A percentile compares a stretch with the other conserved stretches of the same genome.
Evolutionary conservation across 176 grass and related monocot genomes (phyloP).

Genomic region (Carex cristatella): DNA sequence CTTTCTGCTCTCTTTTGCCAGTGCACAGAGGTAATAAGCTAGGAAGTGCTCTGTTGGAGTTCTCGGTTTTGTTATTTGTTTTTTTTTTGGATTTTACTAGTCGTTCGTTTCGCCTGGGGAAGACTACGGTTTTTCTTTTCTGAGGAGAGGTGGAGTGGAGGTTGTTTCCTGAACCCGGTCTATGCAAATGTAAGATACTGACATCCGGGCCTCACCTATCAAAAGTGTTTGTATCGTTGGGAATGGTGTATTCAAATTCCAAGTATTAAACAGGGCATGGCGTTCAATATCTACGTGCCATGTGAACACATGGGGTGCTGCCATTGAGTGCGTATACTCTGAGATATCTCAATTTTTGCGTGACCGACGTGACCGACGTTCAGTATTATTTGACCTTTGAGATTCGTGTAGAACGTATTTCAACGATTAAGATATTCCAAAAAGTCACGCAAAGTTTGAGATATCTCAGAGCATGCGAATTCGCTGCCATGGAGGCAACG

Average conservation of each 20-base stretch:
- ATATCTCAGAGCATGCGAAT: no score
- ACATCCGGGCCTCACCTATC: background rate
- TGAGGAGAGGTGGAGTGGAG: background rate
- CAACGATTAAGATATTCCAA: no score
- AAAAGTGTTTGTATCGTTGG: background rate
- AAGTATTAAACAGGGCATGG: background rate
- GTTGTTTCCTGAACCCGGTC: background rate
- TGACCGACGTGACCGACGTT: no score
- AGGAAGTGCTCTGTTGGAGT: background rate
- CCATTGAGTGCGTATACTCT: background rate
- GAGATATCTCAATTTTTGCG: no score
- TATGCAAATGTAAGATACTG: background rate
- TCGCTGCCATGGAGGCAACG: slow-evolving; percentile 8
- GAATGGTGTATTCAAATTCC: background rate
- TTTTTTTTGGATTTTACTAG: slow-evolving; percentile 1
- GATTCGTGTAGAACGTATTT: no score
- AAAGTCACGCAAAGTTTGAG: no score
- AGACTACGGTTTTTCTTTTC: slow-evolving; percentile 18
- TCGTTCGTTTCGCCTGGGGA: slow-evolving; percentile 19
- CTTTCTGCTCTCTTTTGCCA: slow-evolving; percentile 1
- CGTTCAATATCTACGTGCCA: slow-evolving; percentile 32
- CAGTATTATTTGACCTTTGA: no score
- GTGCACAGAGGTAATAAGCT: background rate
- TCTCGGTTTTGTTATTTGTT: background rate
- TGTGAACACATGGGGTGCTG: slow-evolving; percentile 51